Percentiles rank a stretch among this genome's conserved stretches.
Conservation (phyloP, 345 rosid genomes). For the Lagerstroemia speciosa region DNA sequence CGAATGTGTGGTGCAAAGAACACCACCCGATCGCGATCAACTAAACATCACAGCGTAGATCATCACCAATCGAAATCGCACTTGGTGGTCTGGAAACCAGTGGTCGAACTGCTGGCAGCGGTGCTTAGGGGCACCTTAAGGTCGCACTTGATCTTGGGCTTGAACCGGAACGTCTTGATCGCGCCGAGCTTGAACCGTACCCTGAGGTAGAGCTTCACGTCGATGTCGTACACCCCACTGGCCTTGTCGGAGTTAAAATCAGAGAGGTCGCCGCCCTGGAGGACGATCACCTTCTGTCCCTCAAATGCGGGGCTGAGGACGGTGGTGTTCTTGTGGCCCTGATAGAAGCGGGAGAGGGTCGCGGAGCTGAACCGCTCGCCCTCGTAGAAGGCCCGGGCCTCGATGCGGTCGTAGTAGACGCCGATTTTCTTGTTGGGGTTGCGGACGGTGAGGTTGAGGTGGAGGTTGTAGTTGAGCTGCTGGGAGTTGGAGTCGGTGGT, state of each 20-base stretch:
- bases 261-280: background rate
- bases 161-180: slow-evolving; percentile 19
- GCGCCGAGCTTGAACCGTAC: slow-evolving; percentile 19
- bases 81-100: slow-evolving; percentile 14
- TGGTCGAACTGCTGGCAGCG: background rate
- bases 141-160: slow-evolving; percentile 22
- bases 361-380: slow-evolving; percentile 9
- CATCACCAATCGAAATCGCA: slow-evolving; percentile 20
- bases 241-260: slow-evolving; percentile 11
- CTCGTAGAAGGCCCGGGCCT: slow-evolving; percentile 18
- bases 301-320: slow-evolving; percentile 7
- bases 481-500: slow-evolving; percentile 12
- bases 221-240: slow-evolving; percentile 15
- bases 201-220: slow-evolving; percentile 22
- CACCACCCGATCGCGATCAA: no score
- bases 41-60: no score
- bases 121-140: slow-evolving; percentile 18
- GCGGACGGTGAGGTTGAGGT: slow-evolving; percentile 23
- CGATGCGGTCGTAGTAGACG: slow-evolving; percentile 28
- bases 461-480: slow-evolving; percentile 23
- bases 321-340: slow-evolving; percentile 24
- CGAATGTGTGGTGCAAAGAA: no score
- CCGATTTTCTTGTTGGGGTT: slow-evolving; percentile 38
- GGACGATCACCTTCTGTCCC: slow-evolving; percentile 13
- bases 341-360: slow-evolving; percentile 13